A percentile compares a stretch with the other conserved stretches of the same genome.
Evolutionary conservation across 345 rosid species (phyloP).

Genomic region (Hypericum perforatum): DNA sequence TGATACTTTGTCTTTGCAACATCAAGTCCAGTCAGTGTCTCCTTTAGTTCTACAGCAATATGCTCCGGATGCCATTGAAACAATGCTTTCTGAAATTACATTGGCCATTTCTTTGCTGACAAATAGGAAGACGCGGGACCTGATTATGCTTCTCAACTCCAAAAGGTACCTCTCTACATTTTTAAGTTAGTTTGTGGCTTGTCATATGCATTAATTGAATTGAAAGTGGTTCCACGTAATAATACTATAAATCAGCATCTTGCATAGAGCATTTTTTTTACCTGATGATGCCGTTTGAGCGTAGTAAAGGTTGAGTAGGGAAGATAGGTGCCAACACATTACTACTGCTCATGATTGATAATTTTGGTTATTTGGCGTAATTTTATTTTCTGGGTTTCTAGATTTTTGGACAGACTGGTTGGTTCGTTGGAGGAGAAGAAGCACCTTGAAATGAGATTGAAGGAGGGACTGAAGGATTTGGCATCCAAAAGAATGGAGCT

Average conservation of each 20-base stretch:
- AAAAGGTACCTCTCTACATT: slow-evolving; percentile 46
- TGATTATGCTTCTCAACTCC: slow-evolving; percentile 91
- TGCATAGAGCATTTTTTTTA: no score
- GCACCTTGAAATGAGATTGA: slow-evolving; percentile 68
- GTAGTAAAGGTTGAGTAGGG: no score
- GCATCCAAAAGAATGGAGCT: slow-evolving; percentile 82
- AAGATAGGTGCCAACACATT: not conserved
- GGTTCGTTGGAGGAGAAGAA: slow-evolving; percentile 75
- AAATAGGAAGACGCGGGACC: slow-evolving; percentile 69
- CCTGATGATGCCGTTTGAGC: no score
- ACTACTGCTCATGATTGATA: not conserved
- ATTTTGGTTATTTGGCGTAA: slow-evolving; percentile 5
- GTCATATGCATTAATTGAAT: no score
- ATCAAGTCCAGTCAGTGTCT: slow-evolving; percentile 87
- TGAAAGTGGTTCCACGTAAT: no score
- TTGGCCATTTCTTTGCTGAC: slow-evolving; percentile 65
- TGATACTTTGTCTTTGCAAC: slow-evolving; percentile 78
- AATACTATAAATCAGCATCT: no score
- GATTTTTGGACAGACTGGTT: slow-evolving; percentile 84
- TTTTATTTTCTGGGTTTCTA: slow-evolving; percentile 16
- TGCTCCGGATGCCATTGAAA: slow-evolving; percentile 62
- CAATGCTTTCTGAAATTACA: slow-evolving; percentile 56
- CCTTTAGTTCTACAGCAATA: slow-evolving; percentile 88
- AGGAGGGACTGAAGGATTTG: slow-evolving; percentile 71
- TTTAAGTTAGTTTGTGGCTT: slow-evolving; percentile 9